These are phyloP conservation scores for Epichloe festucae DNA, from an alignment of 2,329 filamentous ascomycete species.

Conservation along the genomic window DNA sequence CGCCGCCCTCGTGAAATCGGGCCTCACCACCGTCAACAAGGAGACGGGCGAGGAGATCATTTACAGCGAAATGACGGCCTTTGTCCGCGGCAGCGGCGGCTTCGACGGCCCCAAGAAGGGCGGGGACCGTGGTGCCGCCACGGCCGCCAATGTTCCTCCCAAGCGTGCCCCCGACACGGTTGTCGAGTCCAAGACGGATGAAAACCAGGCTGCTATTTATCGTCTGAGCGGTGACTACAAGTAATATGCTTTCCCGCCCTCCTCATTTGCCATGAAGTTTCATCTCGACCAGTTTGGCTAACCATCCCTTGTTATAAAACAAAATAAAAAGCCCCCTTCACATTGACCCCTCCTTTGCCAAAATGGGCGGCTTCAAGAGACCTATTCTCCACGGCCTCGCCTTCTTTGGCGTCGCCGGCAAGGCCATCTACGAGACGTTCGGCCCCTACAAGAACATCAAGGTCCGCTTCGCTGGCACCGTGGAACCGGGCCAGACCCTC, in stretches of 20 bases:
- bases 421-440: conserved; percentile 76
- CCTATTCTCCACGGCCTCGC: conserved; percentile 96
- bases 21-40: conserved; percentile 72
- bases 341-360: conserved; percentile 87
- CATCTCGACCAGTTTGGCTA: background rate
- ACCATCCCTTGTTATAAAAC: too few relatives aligned
- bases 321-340: conserved; percentile 55
- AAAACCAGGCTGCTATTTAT: conserved; percentile 90
- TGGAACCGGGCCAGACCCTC: conserved; percentile 78
- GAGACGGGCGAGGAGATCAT: conserved; percentile 81
- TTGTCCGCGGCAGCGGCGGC: conserved; percentile 81
- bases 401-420: conserved; percentile 82
- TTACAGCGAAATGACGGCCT: conserved; percentile 92
- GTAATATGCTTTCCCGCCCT: conserved; percentile 35
- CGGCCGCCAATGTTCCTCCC: conserved; percentile 67
- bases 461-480: conserved; percentile 77
- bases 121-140: conserved; percentile 64
- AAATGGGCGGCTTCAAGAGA: conserved; percentile 85
- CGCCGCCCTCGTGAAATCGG: conserved; percentile 70
- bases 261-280: background rate
- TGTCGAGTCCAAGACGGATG: conserved; percentile 72
- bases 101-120: conserved; percentile 77
- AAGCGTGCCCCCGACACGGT: conserved; percentile 65
- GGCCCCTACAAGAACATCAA: conserved; percentile 84
- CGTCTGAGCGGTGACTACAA: conserved; percentile 90